phyloP scores from a whole-genome alignment of 2,329 filamentous ascomycete genomes.

The Ceratocystis huliohia region DNA sequence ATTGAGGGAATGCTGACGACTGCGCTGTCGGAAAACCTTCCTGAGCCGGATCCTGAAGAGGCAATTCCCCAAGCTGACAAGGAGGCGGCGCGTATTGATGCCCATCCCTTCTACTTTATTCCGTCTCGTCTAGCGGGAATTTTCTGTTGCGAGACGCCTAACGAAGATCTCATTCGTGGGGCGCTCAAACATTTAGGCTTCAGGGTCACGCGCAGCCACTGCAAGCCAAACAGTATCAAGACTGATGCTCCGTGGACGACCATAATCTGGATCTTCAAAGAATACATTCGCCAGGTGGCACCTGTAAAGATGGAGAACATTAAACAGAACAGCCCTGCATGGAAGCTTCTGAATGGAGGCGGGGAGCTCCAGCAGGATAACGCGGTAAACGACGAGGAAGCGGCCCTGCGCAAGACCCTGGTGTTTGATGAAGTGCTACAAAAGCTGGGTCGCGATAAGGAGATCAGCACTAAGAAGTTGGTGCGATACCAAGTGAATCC shows the following conservation, averaged over 20 bases:
- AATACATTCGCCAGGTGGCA: slow-evolving; percentile 72
- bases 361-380: slow-evolving; percentile 21
- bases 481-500: slow-evolving; percentile 87
- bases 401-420: slow-evolving; percentile 44
- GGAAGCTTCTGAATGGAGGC: slow-evolving; percentile 45
- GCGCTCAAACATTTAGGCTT: slow-evolving; percentile 74
- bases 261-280: slow-evolving; percentile 85
- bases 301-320: slow-evolving; percentile 64
- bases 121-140: slow-evolving; percentile 62
- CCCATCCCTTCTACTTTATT: slow-evolving; percentile 75
- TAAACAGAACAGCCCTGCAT: slow-evolving; percentile 57
- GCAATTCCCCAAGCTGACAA: slow-evolving; percentile 29
- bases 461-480: slow-evolving; percentile 53
- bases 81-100: slow-evolving; percentile 54
- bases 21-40: slow-evolving; percentile 60
- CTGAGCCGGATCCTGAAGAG: slow-evolving; percentile 29
- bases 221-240: slow-evolving; percentile 79
- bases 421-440: slow-evolving; percentile 70
- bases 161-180: slow-evolving; percentile 67
- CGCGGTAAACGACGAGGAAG: slow-evolving; percentile 23
- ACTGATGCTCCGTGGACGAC: slow-evolving; percentile 84
- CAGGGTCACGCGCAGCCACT: slow-evolving; percentile 71
- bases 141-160: slow-evolving; percentile 65
- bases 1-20: slow-evolving; percentile 87
- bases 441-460: slow-evolving; percentile 48